These are phyloP conservation scores for Teratosphaeria viscida DNA, from an alignment of 2,329 filamentous ascomycete genomes.

Conservation along the genomic window DNA sequence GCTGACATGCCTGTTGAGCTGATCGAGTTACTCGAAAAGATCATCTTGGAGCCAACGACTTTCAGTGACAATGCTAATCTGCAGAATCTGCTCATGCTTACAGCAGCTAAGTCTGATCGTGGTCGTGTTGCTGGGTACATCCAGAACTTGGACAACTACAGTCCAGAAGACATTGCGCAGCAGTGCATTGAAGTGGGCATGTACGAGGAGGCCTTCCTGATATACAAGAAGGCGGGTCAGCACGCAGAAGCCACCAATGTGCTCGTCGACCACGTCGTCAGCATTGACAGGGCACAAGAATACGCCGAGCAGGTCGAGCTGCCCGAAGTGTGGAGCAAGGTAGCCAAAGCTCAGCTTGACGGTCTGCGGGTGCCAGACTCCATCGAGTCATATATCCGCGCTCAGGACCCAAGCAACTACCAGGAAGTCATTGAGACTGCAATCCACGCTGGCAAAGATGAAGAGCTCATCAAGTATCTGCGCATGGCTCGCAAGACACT, in stretches of 20 bases:
- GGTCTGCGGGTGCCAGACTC: constrained; percentile 85
- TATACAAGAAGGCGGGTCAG: constrained; percentile 95
- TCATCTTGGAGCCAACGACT: constrained; percentile 95
- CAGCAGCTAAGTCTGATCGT: constrained; percentile 94
- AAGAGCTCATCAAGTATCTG: constrained; percentile 91
- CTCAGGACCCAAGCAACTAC: constrained; percentile 85
- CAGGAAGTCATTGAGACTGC: constrained; percentile 92
- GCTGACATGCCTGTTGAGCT: constrained; percentile 87
- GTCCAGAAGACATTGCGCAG: constrained; percentile 80
- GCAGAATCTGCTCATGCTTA: constrained; percentile 93
- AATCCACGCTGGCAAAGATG: constrained; percentile 91
- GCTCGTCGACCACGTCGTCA: constrained; percentile 90
- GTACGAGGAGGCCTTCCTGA: constrained; percentile 93
- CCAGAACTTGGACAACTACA: constrained; percentile 79
- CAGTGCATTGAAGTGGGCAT: constrained; percentile 92
- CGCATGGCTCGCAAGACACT: constrained; percentile 96
- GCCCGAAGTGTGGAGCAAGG: constrained; percentile 95
- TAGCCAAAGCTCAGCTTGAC: constrained; percentile 95
- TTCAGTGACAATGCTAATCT: constrained; percentile 97
- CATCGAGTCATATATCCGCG: constrained; percentile 96
- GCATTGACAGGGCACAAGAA: constrained; percentile 91
- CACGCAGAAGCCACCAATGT: constrained; percentile 81
- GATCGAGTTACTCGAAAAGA: constrained; percentile 97
- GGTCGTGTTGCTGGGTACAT: constrained; percentile 93
- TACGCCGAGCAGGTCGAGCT: constrained; percentile 91